Evolutionary conservation across 352 stramenopile genomes (phyloP).

Genomic region (Paralagenidium karlingii): DNA sequence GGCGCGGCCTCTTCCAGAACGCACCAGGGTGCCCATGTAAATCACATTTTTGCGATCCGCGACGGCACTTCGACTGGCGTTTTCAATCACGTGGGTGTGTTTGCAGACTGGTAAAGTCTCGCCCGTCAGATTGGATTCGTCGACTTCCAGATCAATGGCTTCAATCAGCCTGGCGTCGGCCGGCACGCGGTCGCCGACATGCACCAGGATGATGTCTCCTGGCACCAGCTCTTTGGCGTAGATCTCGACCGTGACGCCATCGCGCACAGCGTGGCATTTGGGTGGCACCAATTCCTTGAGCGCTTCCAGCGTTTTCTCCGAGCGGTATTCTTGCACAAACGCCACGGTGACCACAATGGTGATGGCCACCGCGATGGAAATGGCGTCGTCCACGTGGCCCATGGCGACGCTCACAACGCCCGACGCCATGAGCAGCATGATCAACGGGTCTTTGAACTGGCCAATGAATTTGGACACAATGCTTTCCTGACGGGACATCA

Average conservation of each 20-base stretch:
- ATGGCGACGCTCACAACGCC: slow-evolving; percentile 86
- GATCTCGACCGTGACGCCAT: slow-evolving; percentile 42
- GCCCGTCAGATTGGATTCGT: slow-evolving; percentile 92
- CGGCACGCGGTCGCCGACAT: slow-evolving; percentile 88
- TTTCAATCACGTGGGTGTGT: slow-evolving; percentile 39
- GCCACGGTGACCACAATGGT: slow-evolving; percentile 96
- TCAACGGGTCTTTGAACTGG: slow-evolving; percentile 96
- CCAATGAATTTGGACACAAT: slow-evolving; percentile 86
- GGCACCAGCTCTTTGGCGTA: slow-evolving; percentile 66
- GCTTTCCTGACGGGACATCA: no score
- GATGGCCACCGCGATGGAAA: slow-evolving; percentile 92
- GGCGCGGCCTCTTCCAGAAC: slow-evolving; percentile 82
- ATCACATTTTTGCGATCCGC: slow-evolving; percentile 85
- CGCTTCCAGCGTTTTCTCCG: slow-evolving; percentile 76
- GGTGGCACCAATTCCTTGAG: slow-evolving; percentile 72
- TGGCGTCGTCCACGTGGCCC: slow-evolving; percentile 91
- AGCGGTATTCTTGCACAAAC: slow-evolving; percentile 85
- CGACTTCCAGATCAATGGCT: slow-evolving; percentile 78
- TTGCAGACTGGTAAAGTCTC: slow-evolving; percentile 83
- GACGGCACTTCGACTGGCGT: slow-evolving; percentile 54
- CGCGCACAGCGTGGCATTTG: slow-evolving; percentile 46
- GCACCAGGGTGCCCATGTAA: slow-evolving; percentile 96
- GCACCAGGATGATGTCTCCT: slow-evolving; percentile 81
- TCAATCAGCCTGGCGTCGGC: slow-evolving; percentile 86
- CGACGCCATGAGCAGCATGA: slow-evolving; percentile 91